A percentile compares a stretch with the other conserved stretches of the same genome.
Conservation (phyloP, 202 grass and related monocot species). For the Cymbopogon flexuosus region DNA sequence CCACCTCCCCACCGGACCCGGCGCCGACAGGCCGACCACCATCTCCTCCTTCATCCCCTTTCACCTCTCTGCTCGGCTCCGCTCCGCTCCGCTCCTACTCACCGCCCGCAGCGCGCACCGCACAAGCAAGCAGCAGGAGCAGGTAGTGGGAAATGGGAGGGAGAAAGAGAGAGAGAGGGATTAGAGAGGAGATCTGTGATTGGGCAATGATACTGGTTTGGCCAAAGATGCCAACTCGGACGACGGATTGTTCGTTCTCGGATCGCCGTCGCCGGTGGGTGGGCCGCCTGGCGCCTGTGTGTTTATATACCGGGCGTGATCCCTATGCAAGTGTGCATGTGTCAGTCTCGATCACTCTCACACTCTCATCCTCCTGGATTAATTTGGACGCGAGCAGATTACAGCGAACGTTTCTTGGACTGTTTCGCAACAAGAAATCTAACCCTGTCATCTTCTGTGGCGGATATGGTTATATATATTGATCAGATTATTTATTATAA, state of each 20-base stretch:
- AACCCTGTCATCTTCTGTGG: neutral
- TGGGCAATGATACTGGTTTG: conserved; percentile 32
- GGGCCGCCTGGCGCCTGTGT: neutral
- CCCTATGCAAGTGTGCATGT: neutral
- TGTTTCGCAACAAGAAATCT: neutral
- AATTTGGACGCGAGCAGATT: conserved; percentile 25
- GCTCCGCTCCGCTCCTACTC: neutral
- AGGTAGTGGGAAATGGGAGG: neutral
- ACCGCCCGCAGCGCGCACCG: neutral
- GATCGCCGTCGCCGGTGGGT: conserved; percentile 37
- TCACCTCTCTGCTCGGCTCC: conserved; percentile 39
- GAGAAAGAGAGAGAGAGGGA: neutral
- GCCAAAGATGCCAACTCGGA: conserved; percentile 37
- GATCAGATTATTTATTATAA: neutral
- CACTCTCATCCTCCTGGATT: neutral
- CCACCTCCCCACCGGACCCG: conserved; percentile 52
- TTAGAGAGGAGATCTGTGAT: conserved; percentile 51
- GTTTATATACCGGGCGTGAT: conserved; percentile 31
- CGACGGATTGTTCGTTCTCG: conserved; percentile 31
- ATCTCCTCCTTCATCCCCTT: conserved; percentile 67
- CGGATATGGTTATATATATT: neutral
- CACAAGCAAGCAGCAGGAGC: conserved; percentile 9
- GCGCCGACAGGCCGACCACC: conserved; percentile 56
- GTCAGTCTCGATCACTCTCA: neutral
- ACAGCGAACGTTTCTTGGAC: neutral